Percentiles rank a stretch among this genome's conserved stretches.
These are phyloP conservation scores for Purpureocillium takamizusanense DNA, from an alignment of 2,329 filamentous ascomycete species.

Conservation along the genomic window DNA sequence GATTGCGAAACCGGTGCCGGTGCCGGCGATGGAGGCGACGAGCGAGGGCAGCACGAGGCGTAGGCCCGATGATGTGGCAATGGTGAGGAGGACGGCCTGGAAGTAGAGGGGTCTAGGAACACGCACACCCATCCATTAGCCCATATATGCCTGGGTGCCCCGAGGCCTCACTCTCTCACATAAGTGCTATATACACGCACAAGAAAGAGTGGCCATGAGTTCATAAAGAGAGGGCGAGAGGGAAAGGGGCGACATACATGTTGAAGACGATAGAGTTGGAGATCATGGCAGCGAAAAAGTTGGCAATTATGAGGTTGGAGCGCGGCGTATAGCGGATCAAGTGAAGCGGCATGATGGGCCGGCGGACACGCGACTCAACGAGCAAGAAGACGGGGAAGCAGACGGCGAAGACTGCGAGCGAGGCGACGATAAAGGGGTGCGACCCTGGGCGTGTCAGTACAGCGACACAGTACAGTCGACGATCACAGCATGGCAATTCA, in stretches of 20 bases:
- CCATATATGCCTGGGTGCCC: too few species aligned
- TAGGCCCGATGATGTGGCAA: constrained; percentile 63
- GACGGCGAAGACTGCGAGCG: constrained; percentile 37
- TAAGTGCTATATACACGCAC: too few species aligned
- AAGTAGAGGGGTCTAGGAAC: constrained; percentile 60
- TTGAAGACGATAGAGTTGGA: constrained; percentile 51
- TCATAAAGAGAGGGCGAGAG: not conserved
- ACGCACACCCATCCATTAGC: not conserved
- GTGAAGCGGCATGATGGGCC: constrained; percentile 52
- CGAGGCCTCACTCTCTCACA: too few species aligned
- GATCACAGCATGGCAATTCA: not conserved
- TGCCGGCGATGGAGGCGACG: constrained; percentile 43
- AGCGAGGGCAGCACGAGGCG: constrained; percentile 57
- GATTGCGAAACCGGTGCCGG: constrained; percentile 53
- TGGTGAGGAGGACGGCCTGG: constrained; percentile 62
- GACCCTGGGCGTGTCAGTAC: constrained; percentile 30
- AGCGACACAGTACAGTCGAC: constrained; percentile 1
- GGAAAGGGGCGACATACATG: constrained; percentile 28
- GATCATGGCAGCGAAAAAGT: constrained; percentile 41
- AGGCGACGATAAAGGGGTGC: constrained; percentile 46
- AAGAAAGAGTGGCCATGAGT: too few species aligned
- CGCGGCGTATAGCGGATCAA: constrained; percentile 41
- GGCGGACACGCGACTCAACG: constrained; percentile 38
- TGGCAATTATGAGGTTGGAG: constrained; percentile 49
- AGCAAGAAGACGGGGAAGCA: constrained; percentile 42